These are phyloP conservation scores for Dendryphion nanum DNA, from an alignment of 2,329 filamentous ascomycete species.

Conservation along the genomic window DNA sequence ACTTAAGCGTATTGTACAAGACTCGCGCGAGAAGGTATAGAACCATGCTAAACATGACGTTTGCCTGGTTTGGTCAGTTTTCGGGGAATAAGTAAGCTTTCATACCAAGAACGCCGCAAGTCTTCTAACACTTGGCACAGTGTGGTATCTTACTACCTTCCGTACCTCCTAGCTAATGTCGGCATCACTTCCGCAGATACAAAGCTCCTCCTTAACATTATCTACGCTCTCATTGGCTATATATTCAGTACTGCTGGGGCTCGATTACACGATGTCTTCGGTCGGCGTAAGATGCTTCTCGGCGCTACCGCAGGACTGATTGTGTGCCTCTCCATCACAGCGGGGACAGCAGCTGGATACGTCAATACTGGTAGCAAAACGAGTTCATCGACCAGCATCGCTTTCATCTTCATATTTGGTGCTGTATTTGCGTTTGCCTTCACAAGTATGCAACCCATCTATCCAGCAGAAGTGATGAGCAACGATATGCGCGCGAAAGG, in stretches of 20 bases:
- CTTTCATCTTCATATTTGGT: constrained; percentile 34
- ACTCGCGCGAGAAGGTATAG: constrained; percentile 19
- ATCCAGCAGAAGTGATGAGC: constrained; percentile 30
- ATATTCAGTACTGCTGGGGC: constrained; percentile 33
- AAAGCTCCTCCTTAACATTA: constrained; percentile 38
- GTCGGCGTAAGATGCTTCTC: constrained; percentile 29
- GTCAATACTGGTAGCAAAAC: constrained; percentile 16
- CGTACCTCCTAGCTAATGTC: constrained; percentile 30
- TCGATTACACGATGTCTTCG: constrained; percentile 25
- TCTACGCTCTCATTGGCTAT: constrained; percentile 32
- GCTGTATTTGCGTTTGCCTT: constrained; percentile 31
- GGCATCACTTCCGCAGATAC: constrained; percentile 32
- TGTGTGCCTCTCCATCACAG: constrained; percentile 19
- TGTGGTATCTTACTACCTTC: constrained; percentile 32
- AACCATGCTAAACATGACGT: constrained; percentile 25
- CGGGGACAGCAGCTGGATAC: constrained; percentile 23
- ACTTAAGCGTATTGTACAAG: constrained; percentile 16
- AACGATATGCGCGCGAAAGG: constrained; percentile 35
- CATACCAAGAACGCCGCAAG: neutral
- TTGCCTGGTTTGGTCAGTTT: constrained; percentile 40
- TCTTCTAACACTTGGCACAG: constrained; percentile 4
- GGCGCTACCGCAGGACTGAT: constrained; percentile 22
- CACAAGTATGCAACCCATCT: constrained; percentile 34
- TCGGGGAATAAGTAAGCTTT: constrained; percentile 29
- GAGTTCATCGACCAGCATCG: constrained; percentile 22